Evolutionary conservation across 108 stramenopile species (phyloP), one percentile per base, ranked within the genome.

Genomic region (Stephanodiscus triporus): DNA sequence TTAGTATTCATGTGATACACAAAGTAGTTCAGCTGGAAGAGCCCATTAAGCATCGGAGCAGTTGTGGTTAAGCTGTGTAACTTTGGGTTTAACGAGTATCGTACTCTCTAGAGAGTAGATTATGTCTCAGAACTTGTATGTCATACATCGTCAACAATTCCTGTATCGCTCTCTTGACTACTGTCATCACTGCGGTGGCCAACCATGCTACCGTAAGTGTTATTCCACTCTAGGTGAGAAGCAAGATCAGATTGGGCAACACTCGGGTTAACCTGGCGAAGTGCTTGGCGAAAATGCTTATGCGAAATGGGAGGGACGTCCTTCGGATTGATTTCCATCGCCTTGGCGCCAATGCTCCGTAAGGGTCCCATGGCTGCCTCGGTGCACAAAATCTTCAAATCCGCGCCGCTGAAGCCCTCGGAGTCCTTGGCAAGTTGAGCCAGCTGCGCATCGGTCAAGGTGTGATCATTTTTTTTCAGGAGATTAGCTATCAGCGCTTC

Each of bases 281-380:
- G 79, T 4, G 97, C 85, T 53, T 78, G 66, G 9, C 83, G 82
- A 72, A 98, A 99, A 83, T 99, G 95, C 50, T 85, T 88, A 80
- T 78, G 86, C 47, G 93, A 74, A 54, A 99, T 97, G 24, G 97
- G 86, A 26, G 97, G 97, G 10, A 98, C 68, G 34, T 89, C 86
- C 20, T 84, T 77, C n/a, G 89, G 81, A n/a, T 78, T 70, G 4
- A 95, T 76, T 50, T 79, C 77, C 74, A 95, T 51, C n/a, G 88
- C 89, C 38, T 71, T 68, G 40, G 69, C 56, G 20, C 87, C 93
- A 32, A 97, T 61, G 22, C 94, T 54, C 19, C 86, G 71, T 9
- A 91, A 36, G 3, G 90, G 90, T 27, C 67, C 68, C 90, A 90
- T 90, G 38, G 90, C 88, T 9, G 89, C 90, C 64, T 90, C 89